Percentiles rank a stretch among this genome's conserved stretches.
These are phyloP conservation scores for Helminthosporium solani DNA, from an alignment of 2,329 filamentous ascomycete species.

Conservation along the genomic window DNA sequence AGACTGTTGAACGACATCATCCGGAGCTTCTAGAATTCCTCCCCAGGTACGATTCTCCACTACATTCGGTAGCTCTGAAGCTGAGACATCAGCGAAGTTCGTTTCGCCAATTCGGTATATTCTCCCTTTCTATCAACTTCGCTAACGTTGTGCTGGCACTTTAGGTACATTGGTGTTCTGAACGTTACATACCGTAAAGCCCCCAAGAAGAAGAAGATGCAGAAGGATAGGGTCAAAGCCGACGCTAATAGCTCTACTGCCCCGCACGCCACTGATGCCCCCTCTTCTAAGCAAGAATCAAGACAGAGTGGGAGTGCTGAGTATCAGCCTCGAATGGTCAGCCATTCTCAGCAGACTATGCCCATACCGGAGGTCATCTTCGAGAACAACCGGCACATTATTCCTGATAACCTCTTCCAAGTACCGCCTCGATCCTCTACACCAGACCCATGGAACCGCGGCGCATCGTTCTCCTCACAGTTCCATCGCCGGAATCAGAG, in stretches of 20 bases:
- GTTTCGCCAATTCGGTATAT: slow-evolving; percentile 5
- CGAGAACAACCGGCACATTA: slow-evolving; percentile 90
- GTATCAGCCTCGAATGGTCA: slow-evolving; percentile 53
- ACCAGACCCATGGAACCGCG: slow-evolving; percentile 38
- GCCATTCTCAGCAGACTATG: slow-evolving; percentile 73
- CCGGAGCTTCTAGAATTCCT: slow-evolving; percentile 87
- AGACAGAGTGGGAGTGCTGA: slow-evolving; percentile 12
- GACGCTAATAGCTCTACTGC: slow-evolving; percentile 19
- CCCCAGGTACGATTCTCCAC: slow-evolving; percentile 59
- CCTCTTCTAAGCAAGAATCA: slow-evolving; percentile 18
- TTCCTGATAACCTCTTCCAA: slow-evolving; percentile 79
- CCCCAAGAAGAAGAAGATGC: slow-evolving; percentile 59
- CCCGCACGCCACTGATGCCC: slow-evolving; percentile 15
- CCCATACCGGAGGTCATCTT: slow-evolving; percentile 88
- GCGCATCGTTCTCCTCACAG: slow-evolving; percentile 31
- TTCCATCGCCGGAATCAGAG: slow-evolving; percentile 40
- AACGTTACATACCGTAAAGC: slow-evolving; percentile 94
- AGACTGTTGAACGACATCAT: slow-evolving; percentile 88
- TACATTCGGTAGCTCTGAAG: slow-evolving; percentile 30
- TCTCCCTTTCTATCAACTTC: slow-evolving; percentile 10
- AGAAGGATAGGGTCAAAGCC: slow-evolving; percentile 30
- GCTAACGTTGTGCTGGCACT: slow-evolving; percentile 36
- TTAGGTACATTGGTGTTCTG: slow-evolving; percentile 91
- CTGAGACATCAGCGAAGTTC: slow-evolving; percentile 46
- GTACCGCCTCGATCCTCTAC: slow-evolving; percentile 52